Evolutionary conservation across 768 basidiomycete genomes (phyloP).

Genomic region (Pisolithus albus): DNA sequence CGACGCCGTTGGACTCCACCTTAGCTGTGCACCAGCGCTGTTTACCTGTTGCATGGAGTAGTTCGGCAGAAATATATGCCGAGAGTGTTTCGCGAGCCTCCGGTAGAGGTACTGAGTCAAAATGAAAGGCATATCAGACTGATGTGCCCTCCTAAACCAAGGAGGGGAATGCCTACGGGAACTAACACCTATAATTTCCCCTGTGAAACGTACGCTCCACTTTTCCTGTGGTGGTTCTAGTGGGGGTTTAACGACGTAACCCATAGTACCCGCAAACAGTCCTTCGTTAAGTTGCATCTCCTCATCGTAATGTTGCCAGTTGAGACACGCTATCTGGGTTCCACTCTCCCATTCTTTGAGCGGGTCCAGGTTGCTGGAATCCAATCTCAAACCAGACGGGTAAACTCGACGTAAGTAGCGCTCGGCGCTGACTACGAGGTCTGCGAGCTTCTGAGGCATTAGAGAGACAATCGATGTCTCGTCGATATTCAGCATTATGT

Average conservation of each 20-base stretch:
- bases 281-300: constrained; percentile 59
- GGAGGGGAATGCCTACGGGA: constrained; percentile 28
- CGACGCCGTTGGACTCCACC: constrained; percentile 30
- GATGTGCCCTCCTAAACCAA: not conserved
- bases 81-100: constrained; percentile 34
- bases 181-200: constrained; percentile 39
- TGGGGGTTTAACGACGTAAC: constrained; percentile 49
- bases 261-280: constrained; percentile 49
- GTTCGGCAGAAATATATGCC: constrained; percentile 39
- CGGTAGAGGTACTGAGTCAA: constrained; percentile 38
- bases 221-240: constrained; percentile 16
- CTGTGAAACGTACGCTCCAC: constrained; percentile 19
- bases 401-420: constrained; percentile 49
- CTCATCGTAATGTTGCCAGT: constrained; percentile 57
- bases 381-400: constrained; percentile 50
- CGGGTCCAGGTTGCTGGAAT: constrained; percentile 49
- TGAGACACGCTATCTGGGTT: constrained; percentile 50
- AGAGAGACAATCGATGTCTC: constrained; percentile 42
- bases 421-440: constrained; percentile 37
- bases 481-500: constrained; percentile 57
- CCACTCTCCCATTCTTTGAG: constrained; percentile 50
- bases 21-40: constrained; percentile 39
- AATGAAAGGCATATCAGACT: not conserved
- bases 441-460: constrained; percentile 28
- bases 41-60: constrained; percentile 35